Percentiles rank a stretch among this genome's conserved stretches.
These are phyloP conservation scores for Linnemannia zychae DNA, from an alignment of 192 early-diverging fungal species.

Conservation along the genomic window DNA sequence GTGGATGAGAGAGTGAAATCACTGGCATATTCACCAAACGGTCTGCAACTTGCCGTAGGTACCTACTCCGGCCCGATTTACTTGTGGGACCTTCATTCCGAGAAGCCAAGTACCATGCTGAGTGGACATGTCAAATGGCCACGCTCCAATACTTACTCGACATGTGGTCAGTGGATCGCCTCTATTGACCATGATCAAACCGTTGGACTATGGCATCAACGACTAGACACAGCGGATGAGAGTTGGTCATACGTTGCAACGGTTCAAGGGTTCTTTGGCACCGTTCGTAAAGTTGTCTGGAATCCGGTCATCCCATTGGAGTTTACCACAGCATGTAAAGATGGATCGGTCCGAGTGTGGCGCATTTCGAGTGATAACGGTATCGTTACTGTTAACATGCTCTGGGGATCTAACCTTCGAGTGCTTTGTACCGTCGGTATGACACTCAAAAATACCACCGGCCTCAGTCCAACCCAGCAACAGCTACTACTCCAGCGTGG, in stretches of 20 bases:
- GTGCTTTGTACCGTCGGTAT: neutral
- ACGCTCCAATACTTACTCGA: neutral
- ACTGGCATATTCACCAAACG: neutral
- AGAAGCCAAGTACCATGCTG: too few relatives aligned
- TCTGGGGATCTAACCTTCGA: neutral
- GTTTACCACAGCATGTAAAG: neutral
- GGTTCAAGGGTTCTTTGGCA: neutral
- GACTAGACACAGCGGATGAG: neutral
- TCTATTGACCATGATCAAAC: neutral
- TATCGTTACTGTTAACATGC: neutral
- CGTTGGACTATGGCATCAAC: neutral
- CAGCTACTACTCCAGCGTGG: too few relatives aligned
- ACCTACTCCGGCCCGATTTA: neutral
- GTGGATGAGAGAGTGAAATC: neutral
- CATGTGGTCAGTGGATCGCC: neutral
- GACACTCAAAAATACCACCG: too few relatives aligned
- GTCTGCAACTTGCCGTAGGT: neutral
- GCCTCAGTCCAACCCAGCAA: too few relatives aligned
- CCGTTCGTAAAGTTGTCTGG: neutral
- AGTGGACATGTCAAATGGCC: neutral
- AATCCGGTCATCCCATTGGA: neutral
- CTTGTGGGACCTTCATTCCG: neutral
- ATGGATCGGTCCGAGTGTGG: neutral
- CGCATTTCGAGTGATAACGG: neutral
- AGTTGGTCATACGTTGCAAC: neutral